Percentiles rank a stretch among this genome's conserved stretches.
Conservation (phyloP, 1,139 yeast species). For the Geotrichum candidum region DNA sequence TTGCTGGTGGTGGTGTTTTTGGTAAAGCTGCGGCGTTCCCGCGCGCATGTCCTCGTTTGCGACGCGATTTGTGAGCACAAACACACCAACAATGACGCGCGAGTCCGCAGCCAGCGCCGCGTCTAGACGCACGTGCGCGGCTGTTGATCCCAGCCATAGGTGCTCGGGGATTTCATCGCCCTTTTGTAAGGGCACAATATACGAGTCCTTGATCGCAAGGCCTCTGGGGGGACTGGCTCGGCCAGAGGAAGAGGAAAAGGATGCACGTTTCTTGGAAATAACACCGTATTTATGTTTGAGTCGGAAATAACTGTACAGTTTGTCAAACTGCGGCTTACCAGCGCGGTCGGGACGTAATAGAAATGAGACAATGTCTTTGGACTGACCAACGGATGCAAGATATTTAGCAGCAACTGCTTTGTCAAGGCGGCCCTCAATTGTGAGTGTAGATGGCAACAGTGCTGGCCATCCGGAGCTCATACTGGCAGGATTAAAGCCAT, state of each 20-base stretch:
- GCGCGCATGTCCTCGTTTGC: neutral
- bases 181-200: conserved; percentile 45
- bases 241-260: no score
- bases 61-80: neutral
- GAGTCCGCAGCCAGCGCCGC: neutral
- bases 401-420: conserved; percentile 51
- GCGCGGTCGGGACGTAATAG: conserved; percentile 24
- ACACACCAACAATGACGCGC: conserved; percentile 12
- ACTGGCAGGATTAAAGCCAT: conserved; percentile 21
- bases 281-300: conserved; percentile 56
- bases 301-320: conserved; percentile 49
- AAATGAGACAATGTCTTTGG: conserved; percentile 50
- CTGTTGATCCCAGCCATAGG: conserved; percentile 8
- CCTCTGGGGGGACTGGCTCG: neutral
- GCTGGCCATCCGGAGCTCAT: conserved; percentile 26
- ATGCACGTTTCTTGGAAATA: conserved; percentile 38
- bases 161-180: conserved; percentile 29
- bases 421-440: conserved; percentile 61
- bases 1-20: conserved; percentile 18
- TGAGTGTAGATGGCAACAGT: conserved; percentile 38
- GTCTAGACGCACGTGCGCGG: conserved; percentile 5
- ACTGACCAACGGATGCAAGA: conserved; percentile 43
- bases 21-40: conserved; percentile 8
- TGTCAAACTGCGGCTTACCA: conserved; percentile 34
- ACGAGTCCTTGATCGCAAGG: conserved; percentile 56